Conservation (phyloP, 495 filamentous ascomycete species). For the Penicillium goetzii region DNA sequence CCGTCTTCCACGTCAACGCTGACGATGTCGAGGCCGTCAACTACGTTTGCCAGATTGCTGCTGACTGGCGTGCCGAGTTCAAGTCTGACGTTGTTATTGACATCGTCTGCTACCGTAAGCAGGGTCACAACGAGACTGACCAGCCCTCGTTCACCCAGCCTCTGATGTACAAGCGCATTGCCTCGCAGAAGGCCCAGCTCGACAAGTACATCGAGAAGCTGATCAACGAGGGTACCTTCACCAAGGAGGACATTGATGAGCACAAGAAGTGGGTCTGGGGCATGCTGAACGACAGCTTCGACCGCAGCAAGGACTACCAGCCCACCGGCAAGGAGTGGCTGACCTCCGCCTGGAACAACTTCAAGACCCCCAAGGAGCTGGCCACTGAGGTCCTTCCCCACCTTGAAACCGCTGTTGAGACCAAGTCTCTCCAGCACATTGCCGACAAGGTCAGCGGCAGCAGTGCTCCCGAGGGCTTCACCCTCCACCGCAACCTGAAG, state of each 20-base stretch:
- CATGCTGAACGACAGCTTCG: constrained; percentile 96
- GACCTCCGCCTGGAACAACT: constrained; percentile 97
- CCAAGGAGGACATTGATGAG: constrained; percentile 96
- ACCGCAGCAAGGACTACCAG: constrained; percentile 96
- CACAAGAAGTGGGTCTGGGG: constrained; percentile 99
- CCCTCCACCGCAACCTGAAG: constrained; percentile 91
- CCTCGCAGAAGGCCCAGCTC: constrained; percentile 74
- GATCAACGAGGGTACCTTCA: constrained; percentile 87
- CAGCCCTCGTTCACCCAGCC: constrained; percentile 99
- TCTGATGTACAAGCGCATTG: constrained; percentile 97
- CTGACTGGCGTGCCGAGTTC: constrained; percentile 97
- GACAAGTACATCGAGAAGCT: constrained; percentile 89
- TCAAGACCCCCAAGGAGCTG: constrained; percentile 98
- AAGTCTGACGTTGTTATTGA: constrained; percentile 97
- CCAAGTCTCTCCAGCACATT: constrained; percentile 73
- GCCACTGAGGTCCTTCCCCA: constrained; percentile 94
- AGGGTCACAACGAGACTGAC: constrained; percentile 99
- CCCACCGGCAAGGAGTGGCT: constrained; percentile 97
- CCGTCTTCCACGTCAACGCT: constrained; percentile 98
- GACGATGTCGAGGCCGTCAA: constrained; percentile 98
- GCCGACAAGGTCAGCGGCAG: constrained; percentile 72
- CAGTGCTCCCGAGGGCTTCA: constrained; percentile 78
- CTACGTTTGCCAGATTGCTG: constrained; percentile 94
- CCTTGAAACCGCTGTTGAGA: constrained; percentile 78
- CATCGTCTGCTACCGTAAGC: constrained; percentile 97